A percentile compares a stretch with the other conserved stretches of the same genome.
Evolutionary conservation across 495 filamentous ascomycete genomes (phyloP).

Genomic region (Podospora pseudocomata): DNA sequence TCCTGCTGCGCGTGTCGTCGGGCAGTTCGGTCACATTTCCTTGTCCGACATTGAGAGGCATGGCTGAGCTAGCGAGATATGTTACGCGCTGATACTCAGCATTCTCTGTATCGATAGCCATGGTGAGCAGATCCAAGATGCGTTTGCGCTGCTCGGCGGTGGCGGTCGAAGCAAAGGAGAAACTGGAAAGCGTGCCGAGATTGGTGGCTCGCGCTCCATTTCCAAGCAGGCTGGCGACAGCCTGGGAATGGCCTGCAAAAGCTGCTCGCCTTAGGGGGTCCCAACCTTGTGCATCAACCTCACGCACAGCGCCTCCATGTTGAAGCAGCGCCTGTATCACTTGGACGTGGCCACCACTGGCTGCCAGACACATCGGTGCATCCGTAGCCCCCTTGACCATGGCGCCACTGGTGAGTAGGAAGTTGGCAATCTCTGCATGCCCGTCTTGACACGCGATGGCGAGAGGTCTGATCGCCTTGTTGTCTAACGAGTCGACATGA

Average conservation of each 20-base stretch:
- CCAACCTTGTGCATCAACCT: too few relatives aligned
- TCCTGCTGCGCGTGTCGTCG: too few relatives aligned
- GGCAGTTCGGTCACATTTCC: too few relatives aligned
- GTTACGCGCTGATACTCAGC: slow-evolving; percentile 11
- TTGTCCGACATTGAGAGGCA: too few relatives aligned
- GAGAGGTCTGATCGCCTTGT: neutral
- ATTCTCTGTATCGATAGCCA: slow-evolving; percentile 16
- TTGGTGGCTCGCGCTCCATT: slow-evolving; percentile 9
- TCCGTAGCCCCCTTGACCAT: slow-evolving; percentile 1
- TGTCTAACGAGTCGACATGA: too few relatives aligned
- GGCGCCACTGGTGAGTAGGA: slow-evolving; percentile 7
- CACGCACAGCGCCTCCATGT: too few relatives aligned
- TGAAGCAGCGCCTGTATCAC: too few relatives aligned
- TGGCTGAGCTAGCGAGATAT: too few relatives aligned
- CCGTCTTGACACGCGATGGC: slow-evolving; percentile 6
- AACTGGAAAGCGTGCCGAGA: slow-evolving; percentile 5
- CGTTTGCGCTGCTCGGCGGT: slow-evolving; percentile 7
- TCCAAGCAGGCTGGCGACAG: slow-evolving; percentile 10
- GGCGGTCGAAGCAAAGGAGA: slow-evolving; percentile 8
- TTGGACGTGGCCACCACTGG: too few relatives aligned
- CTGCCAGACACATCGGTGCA: too few relatives aligned
- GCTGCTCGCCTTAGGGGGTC: neutral
- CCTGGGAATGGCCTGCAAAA: slow-evolving; percentile 10
- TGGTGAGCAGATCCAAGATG: slow-evolving; percentile 46
- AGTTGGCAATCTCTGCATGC: slow-evolving; percentile 5